Base-by-base conservation (phyloP, 805 yeast species). In the Cyberlindnera petersonii region DNA sequence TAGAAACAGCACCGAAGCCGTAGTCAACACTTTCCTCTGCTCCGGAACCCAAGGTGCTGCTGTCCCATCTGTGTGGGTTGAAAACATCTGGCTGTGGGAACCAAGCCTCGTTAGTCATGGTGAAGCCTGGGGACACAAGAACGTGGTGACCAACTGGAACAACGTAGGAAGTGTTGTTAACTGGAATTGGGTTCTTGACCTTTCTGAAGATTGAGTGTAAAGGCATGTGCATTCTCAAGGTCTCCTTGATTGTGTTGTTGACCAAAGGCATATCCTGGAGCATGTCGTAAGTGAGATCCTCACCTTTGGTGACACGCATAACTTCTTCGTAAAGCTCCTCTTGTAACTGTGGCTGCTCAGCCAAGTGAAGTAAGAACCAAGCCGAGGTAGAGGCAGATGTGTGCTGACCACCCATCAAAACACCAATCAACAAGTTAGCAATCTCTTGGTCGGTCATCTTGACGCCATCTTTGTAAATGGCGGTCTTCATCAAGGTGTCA, bases 401-500 rank as follows among this genome's bases (percentile, higher is more conserved):
- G 64, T 93, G 98, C 70, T 93, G 98, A 47, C 98, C 98, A 56
- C 98, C 98, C 98, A 93, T 93, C 46, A 93, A 72, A 39, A 93
- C 83, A 63, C 98, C 98, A 64, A 93, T 91, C 62, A 88, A 70
- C 63, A 93, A 71, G 65, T 89, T 85, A 35, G 98, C 93, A 58
- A 93, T 87, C 67, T 93, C 95, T 61, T 82, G 81, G 63, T 93
- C 98, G 20, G 96, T 82, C 97, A 93, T 89, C 57, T 74, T 73
- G 34, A 81, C 79, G 53, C 98, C 98, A 60, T 93, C 98, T 63
- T 86, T 89, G 69, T 93, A 93, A 43, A 86, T 79, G 29, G 89
- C 82, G 52, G 70, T 72, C 53, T 78, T 75, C 86, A 93, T 77
- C 60, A 88, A 74, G 14, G 93, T 74, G 61, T 91, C 98, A 50